phyloP scores from a whole-genome alignment of 164 flowering plant species.

The Akebia trifoliata region DNA sequence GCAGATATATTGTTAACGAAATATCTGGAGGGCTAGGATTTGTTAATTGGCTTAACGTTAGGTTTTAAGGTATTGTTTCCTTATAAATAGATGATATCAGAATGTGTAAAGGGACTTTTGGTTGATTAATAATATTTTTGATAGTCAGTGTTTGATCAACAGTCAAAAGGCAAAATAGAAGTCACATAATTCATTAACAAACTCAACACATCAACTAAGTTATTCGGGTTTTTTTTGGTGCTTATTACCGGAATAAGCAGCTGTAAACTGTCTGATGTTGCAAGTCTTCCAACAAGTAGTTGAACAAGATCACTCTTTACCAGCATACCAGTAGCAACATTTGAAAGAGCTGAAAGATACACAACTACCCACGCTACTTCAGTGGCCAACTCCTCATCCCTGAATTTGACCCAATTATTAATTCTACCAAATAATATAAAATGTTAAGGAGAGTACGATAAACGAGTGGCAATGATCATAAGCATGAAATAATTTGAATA shows the following conservation, averaged over 20 bases:
- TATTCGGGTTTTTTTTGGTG: not conserved
- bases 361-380: slow-evolving; percentile 98
- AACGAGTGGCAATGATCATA: not conserved
- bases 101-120: no score
- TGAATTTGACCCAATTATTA: slow-evolving; percentile 27
- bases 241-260: slow-evolving; percentile 83
- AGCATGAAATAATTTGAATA: not conserved
- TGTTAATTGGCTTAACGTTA: no score
- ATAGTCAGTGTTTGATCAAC: not conserved
- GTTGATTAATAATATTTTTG: no score
- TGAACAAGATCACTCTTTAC: slow-evolving; percentile 70
- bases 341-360: slow-evolving; percentile 93
- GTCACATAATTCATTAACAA: not conserved
- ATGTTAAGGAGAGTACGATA: not conserved
- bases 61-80: no score
- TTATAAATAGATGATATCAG: no score
- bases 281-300: slow-evolving; percentile 68
- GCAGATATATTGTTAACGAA: no score
- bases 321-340: slow-evolving; percentile 59
- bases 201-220: not conserved
- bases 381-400: slow-evolving; percentile 94
- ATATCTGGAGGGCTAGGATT: no score
- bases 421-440: not conserved
- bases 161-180: not conserved
- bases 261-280: slow-evolving; percentile 71